Evolutionary conservation across 768 basidiomycete genomes (phyloP), one percentile per base, ranked within the genome.

Genomic region (Chlorophyllum brunneum): DNA sequence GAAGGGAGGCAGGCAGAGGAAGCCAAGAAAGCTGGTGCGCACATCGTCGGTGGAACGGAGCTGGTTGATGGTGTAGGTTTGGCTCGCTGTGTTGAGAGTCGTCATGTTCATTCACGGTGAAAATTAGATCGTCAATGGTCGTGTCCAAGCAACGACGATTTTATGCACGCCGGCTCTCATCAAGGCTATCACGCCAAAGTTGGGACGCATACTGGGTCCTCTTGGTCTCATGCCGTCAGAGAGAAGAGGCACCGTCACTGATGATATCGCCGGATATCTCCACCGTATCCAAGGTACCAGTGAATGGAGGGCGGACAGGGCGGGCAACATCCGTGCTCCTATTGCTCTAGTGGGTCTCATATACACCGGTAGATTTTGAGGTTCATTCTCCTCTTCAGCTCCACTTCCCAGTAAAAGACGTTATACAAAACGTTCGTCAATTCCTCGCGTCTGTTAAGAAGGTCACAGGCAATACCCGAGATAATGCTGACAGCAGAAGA

Each of bases 211-310:
- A 73, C 89, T 69, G 69, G 83, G 95, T 60, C 95, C 93, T 36
- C 82, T 91, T 47, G 95, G 95, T 51, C 71, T 98, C 39, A 97
- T 99, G 95, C 97, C 97, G 9, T 88, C 90, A 5, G 91, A 88
- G 56, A 85, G 94, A 66, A 80, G 94, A 52, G 97, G 97, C 4
- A 95, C 95, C 1, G 95, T 98, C 16, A 91, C 92, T 1, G 89
- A 93, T 44, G 92, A 98, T 54, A 76, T 98, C 36, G 85, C 77
- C 11, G 83, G 83, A 10, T 95, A 88, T 57, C 83, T 99, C 51
- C 77, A 81, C 59, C 81, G 82, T 43, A 78, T 95, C 30, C 80
- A 83, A 51, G 92, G 90, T 10, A 85, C 86, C 3, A 83, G 86
- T 40, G 94, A 98, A 64, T 99, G 95, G 93, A 91, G 85, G 68